Percentiles rank a stretch among this genome's conserved stretches.
Conservation (phyloP, 129 eudicot species). For the Helianthus annuus region HanXRQr2.0-SUNRISE NC_035446.2:154785647-154786146, state of each 20-base stretch:
- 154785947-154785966: background rate
- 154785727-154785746: background rate
- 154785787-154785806: background rate
- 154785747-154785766: background rate
- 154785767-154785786: background rate
- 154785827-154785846: slow-evolving; percentile 14
- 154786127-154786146: too few species aligned
- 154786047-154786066: too few species aligned
- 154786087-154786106: too few species aligned
- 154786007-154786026: too few species aligned
- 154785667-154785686: slow-evolving; percentile 29
- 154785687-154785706: slow-evolving; percentile 9
- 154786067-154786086: too few species aligned
- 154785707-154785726: background rate
- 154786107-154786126: too few species aligned
- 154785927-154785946: background rate
- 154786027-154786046: too few species aligned
- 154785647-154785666: slow-evolving; percentile 18
- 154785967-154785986: too few species aligned
- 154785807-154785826: background rate
- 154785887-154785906: background rate
- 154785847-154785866: slow-evolving; percentile 2
- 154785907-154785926: background rate
- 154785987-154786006: too few species aligned
- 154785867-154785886: background rate